phyloP scores from a whole-genome alignment of 768 basidiomycete genomes.

The Russula abietina region DNA sequence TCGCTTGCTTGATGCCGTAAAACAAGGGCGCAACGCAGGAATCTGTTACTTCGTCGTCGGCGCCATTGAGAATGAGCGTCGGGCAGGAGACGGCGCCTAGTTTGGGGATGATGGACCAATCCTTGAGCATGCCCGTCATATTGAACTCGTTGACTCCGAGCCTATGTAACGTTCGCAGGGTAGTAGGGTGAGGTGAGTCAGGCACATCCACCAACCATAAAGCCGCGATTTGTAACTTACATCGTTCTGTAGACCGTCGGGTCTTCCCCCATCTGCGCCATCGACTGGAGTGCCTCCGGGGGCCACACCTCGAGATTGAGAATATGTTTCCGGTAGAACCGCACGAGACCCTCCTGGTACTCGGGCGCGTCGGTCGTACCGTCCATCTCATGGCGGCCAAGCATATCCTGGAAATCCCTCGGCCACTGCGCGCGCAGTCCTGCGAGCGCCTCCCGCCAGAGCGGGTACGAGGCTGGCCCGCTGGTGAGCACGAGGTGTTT shows the following conservation, averaged over 20 bases:
- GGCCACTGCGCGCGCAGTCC: conserved; percentile 31
- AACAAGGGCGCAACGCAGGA: conserved; percentile 21
- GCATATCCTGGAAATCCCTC: conserved; percentile 31
- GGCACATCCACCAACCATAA: background rate
- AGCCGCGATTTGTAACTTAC: conserved; percentile 24
- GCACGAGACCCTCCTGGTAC: conserved; percentile 30
- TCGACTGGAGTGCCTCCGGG: conserved; percentile 25
- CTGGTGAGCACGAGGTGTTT: conserved; percentile 31
- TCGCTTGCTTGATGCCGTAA: conserved; percentile 16
- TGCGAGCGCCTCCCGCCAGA: conserved; percentile 29
- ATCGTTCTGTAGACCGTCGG: conserved; percentile 36
- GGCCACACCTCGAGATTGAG: conserved; percentile 31
- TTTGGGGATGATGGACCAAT: conserved; percentile 19
- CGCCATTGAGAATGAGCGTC: conserved; percentile 25
- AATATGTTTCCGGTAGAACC: conserved; percentile 30
- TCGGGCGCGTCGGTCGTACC: conserved; percentile 32
- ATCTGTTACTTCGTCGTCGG: conserved; percentile 23
- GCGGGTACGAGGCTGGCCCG: conserved; percentile 29
- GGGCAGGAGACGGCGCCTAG: conserved; percentile 22
- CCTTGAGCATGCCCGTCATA: conserved; percentile 23
- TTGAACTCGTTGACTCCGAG: conserved; percentile 4
- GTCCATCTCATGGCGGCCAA: conserved; percentile 30
- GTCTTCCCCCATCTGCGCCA: conserved; percentile 31
- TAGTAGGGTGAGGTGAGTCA: background rate
- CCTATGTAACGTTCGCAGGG: background rate